Percentiles rank a stretch among this genome's conserved stretches.
phyloP scores from a whole-genome alignment of 495 filamentous ascomycete genomes.

The Penicillium maclennaniae region DNA sequence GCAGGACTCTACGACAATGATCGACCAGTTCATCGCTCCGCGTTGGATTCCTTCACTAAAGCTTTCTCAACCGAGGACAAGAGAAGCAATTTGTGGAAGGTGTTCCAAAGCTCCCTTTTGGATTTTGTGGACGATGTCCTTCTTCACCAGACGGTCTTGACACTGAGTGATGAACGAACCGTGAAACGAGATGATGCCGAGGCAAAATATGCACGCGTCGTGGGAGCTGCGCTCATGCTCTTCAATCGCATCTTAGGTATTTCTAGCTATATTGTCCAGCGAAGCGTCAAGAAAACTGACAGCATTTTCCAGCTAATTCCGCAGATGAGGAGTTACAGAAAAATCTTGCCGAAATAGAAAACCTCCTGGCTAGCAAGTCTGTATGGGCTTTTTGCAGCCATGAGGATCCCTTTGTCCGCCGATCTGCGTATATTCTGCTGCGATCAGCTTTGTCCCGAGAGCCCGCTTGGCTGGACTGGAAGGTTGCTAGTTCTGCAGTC shows the following conservation, averaged over 20 bases:
- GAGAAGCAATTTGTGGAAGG: conserved; percentile 65
- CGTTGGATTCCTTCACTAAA: conserved; percentile 65
- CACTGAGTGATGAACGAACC: conserved; percentile 82
- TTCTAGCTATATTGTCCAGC: not conserved
- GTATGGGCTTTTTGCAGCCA: conserved; percentile 72
- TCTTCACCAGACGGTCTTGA: conserved; percentile 67
- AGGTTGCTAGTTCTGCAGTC: conserved; percentile 61
- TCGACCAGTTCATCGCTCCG: conserved; percentile 62
- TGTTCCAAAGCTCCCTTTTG: conserved; percentile 70
- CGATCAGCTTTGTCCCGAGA: conserved; percentile 54
- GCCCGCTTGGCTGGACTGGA: conserved; percentile 54
- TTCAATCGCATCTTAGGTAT: conserved; percentile 48
- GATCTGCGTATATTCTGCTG: conserved; percentile 64
- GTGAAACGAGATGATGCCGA: conserved; percentile 79
- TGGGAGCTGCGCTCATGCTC: conserved; percentile 52
- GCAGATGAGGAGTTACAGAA: conserved; percentile 50
- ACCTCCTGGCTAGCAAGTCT: conserved; percentile 58
- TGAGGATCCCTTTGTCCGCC: conserved; percentile 68
- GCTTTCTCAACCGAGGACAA: conserved; percentile 81
- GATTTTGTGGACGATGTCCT: conserved; percentile 77
- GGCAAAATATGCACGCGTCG: conserved; percentile 77
- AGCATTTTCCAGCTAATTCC: conserved; percentile 33
- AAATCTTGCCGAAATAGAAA: conserved; percentile 43
- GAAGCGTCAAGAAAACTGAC: not conserved
- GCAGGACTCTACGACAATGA: conserved; percentile 86